Base-by-base conservation (phyloP, 108 stramenopile species). In the Aurantiochytrium sp. region DNA sequence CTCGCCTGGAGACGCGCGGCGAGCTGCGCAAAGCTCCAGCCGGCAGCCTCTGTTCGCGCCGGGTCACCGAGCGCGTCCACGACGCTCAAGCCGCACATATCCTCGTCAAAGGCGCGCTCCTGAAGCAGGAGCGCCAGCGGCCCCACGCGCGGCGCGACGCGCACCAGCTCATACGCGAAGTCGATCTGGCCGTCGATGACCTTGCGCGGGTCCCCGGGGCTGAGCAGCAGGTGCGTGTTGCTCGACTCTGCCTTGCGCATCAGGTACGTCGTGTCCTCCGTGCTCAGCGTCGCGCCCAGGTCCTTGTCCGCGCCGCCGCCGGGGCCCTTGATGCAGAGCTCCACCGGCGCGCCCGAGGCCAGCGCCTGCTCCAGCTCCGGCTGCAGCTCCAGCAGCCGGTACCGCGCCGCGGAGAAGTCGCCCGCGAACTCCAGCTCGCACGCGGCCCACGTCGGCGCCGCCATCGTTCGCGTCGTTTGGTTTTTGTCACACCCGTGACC, bases 221-320 rank as follows among this genome's bases (percentile, higher is more conserved):
- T 22, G 1, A 81, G 73, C 45, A 81, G 19, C 12, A 81, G 30
- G 27, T 81, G 73, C n/a, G 73, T 81, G 73, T 81, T 81, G 73
- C 73, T 81, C 42, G 73, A 48, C 45, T 81, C 73, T 24, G 73
- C 73, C 24, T 81, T 81, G 0, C 73, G 73, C 73, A 81, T 81
- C 42, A 48, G 15, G 73, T 81, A 81, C 36, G 73, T 81, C 19
- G 73, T 48, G 17, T 81, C 39, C 30, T 48, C 30, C 24, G 73
- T 81, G 45, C 73, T 30, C n/a, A 81, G 39, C 1, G 45, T 48
- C 45, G 73, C 73, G 73, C 73, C 32, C 0, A 30, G 27, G 19
- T 81, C 73, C 30, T 48, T 24, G 73, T 48, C 73, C 12, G 36
- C 2, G 12, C 42, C 19, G 10, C 73, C 42, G 19, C 45, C 17